These are phyloP conservation scores for Aspergillus saccharolyticus DNA, from an alignment of 495 filamentous ascomycete genomes.

Conservation along the genomic window DNA sequence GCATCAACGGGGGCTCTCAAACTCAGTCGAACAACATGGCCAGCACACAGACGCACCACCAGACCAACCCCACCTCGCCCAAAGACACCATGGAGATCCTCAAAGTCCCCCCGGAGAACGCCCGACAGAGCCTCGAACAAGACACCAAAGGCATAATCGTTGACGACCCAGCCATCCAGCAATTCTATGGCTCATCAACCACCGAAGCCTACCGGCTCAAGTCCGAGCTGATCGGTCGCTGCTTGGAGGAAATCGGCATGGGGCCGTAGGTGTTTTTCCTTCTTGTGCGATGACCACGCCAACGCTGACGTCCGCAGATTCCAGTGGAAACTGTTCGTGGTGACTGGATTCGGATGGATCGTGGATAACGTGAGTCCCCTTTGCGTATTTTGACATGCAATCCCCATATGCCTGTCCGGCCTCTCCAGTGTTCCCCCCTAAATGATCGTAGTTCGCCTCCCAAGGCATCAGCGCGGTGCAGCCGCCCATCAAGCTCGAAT, in stretches of 20 bases:
- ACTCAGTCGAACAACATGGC: slow-evolving; percentile 21
- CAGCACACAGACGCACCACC: too few relatives aligned
- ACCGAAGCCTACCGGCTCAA: slow-evolving; percentile 31
- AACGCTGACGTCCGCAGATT: slow-evolving; percentile 18
- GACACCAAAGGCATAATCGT: slow-evolving; percentile 20
- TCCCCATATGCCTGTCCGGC: too few relatives aligned
- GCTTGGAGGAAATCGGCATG: slow-evolving; percentile 33
- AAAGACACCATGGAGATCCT: slow-evolving; percentile 5
- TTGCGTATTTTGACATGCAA: too few relatives aligned
- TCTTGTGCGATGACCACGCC: neutral
- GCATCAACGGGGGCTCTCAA: too few relatives aligned
- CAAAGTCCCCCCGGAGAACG: neutral
- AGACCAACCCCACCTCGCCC: slow-evolving; percentile 20
- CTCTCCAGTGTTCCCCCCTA: neutral
- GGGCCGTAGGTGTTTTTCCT: slow-evolving; percentile 19
- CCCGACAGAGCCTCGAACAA: neutral
- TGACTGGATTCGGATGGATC: slow-evolving; percentile 34
- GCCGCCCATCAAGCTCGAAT: slow-evolving; percentile 28
- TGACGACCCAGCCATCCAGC: slow-evolving; percentile 20
- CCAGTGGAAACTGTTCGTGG: slow-evolving; percentile 32
- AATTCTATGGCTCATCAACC: slow-evolving; percentile 31
- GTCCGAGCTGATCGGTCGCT: slow-evolving; percentile 28
- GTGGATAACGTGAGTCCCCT: slow-evolving; percentile 27
- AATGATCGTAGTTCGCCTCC: slow-evolving; percentile 23
- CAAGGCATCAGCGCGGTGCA: slow-evolving; percentile 30